These are phyloP conservation scores for Pleurotus salmoneostramineus DNA, from an alignment of 768 basidiomycete species.

Conservation along the genomic window DNA sequence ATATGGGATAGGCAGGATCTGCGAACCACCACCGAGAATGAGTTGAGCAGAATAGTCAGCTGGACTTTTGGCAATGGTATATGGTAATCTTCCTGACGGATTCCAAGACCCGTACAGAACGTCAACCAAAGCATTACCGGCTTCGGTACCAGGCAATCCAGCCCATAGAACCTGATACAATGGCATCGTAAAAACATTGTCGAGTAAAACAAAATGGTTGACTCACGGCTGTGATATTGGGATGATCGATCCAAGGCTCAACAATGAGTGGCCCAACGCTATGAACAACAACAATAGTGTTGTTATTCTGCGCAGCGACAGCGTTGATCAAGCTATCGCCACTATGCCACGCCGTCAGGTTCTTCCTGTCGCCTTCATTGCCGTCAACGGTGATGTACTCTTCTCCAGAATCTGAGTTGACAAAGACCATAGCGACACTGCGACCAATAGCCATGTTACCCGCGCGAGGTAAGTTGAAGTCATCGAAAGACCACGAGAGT, in stretches of 20 bases:
- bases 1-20: slow-evolving; percentile 51
- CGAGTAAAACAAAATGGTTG: too few species aligned
- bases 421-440: slow-evolving; percentile 75
- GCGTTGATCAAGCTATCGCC: slow-evolving; percentile 70
- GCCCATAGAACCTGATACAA: slow-evolving; percentile 54
- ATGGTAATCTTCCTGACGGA: slow-evolving; percentile 66
- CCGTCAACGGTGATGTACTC: slow-evolving; percentile 77
- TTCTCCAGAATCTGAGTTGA: slow-evolving; percentile 84
- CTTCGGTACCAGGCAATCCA: slow-evolving; percentile 64
- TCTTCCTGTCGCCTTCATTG: slow-evolving; percentile 72
- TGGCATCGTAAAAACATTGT: slow-evolving; percentile 18
- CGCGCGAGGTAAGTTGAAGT: slow-evolving; percentile 58
- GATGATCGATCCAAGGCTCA: slow-evolving; percentile 69
- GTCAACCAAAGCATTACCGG: slow-evolving; percentile 67
- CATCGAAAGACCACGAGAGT: slow-evolving; percentile 66
- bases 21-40: slow-evolving; percentile 28
- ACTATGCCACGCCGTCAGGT: slow-evolving; percentile 70
- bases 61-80: slow-evolving; percentile 63
- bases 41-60: slow-evolving; percentile 58
- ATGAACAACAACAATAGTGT: slow-evolving; percentile 70
- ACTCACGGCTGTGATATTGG: slow-evolving; percentile 66
- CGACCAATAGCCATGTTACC: slow-evolving; percentile 41
- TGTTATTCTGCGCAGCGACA: slow-evolving; percentile 63
- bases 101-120: slow-evolving; percentile 69
- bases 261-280: slow-evolving; percentile 56